These are phyloP conservation scores for Marchantia polymorpha DNA, from an alignment of 225 moss, liverwort and hornwort species.

Conservation along the genomic window DNA sequence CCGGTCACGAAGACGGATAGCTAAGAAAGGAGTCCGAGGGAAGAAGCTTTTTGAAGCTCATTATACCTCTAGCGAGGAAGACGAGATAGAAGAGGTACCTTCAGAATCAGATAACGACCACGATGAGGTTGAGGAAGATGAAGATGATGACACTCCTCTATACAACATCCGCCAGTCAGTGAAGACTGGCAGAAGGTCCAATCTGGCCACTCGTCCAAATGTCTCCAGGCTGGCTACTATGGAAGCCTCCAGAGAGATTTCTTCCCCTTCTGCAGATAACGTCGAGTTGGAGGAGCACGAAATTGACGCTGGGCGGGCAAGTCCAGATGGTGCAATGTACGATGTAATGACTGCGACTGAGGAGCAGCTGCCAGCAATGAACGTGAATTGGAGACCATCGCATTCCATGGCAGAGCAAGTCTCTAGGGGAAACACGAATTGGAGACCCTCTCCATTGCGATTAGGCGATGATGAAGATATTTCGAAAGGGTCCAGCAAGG, in stretches of 20 bases:
- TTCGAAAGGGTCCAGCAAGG: conserved; percentile 37
- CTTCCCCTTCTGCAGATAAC: conserved; percentile 42
- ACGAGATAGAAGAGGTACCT: conserved; percentile 43
- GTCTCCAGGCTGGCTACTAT: not conserved
- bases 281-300: conserved; percentile 36
- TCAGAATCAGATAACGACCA: conserved; percentile 70
- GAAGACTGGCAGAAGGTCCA: conserved; percentile 26
- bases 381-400: conserved; percentile 19
- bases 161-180: conserved; percentile 56
- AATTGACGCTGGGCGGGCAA: conserved; percentile 17
- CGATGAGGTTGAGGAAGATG: conserved; percentile 71
- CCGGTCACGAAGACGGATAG: conserved; percentile 49
- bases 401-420: not conserved
- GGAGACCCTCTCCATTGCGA: conserved; percentile 23
- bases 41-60: conserved; percentile 82
- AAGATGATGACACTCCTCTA: conserved; percentile 92
- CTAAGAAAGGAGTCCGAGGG: conserved; percentile 64
- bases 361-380: conserved; percentile 44
- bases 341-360: conserved; percentile 41
- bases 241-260: conserved; percentile 30
- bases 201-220: conserved; percentile 15
- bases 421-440: not conserved
- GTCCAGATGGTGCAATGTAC: conserved; percentile 21
- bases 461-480: conserved; percentile 31
- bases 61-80: conserved; percentile 72